These are phyloP conservation scores for Cladobotryum protrusum DNA, from an alignment of 2,329 filamentous ascomycete genomes.

Conservation along the genomic window DNA sequence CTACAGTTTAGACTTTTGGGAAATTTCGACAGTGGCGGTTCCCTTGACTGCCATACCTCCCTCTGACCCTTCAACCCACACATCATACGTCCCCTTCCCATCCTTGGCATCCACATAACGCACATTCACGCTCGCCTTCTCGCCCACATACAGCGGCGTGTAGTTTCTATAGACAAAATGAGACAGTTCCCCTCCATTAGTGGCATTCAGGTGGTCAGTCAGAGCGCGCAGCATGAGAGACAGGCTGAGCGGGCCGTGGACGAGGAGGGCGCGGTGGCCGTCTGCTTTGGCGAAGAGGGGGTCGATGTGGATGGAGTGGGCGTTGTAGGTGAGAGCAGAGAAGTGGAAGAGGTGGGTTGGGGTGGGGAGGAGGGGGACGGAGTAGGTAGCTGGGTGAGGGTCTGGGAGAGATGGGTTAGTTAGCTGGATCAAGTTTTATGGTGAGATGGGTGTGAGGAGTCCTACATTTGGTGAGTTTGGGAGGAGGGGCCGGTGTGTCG, in stretches of 20 bases:
- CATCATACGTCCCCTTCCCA: conserved; percentile 45
- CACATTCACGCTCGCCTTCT: conserved; percentile 65
- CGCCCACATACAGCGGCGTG: conserved; percentile 69
- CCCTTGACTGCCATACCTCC: conserved; percentile 61
- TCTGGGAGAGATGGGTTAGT: conserved; percentile 18
- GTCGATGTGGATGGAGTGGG: conserved; percentile 85
- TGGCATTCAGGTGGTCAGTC: conserved; percentile 17
- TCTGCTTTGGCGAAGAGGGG: conserved; percentile 64
- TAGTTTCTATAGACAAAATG: conserved; percentile 74
- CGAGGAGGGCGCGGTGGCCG: conserved; percentile 66
- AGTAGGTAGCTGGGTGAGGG: conserved; percentile 29
- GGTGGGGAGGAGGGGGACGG: conserved; percentile 57
- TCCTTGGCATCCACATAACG: conserved; percentile 37
- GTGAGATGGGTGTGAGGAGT: background rate
- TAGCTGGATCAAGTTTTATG: background rate
- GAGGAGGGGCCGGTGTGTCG: conserved; percentile 3
- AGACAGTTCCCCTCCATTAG: conserved; percentile 30
- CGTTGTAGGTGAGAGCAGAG: conserved; percentile 86
- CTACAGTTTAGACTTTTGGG: background rate
- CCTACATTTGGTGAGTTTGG: conserved; percentile 24
- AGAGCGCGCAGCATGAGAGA: conserved; percentile 69
- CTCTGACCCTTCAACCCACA: conserved; percentile 58
- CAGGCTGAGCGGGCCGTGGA: conserved; percentile 80
- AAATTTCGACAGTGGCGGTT: conserved; percentile 22
- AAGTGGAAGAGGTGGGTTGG: conserved; percentile 77